Percentiles rank a stretch among this genome's conserved stretches.
These are phyloP conservation scores for Tetrahymena malaccensis DNA, from an alignment of 73 alveolate genomes.

Conservation along the genomic window DNA sequence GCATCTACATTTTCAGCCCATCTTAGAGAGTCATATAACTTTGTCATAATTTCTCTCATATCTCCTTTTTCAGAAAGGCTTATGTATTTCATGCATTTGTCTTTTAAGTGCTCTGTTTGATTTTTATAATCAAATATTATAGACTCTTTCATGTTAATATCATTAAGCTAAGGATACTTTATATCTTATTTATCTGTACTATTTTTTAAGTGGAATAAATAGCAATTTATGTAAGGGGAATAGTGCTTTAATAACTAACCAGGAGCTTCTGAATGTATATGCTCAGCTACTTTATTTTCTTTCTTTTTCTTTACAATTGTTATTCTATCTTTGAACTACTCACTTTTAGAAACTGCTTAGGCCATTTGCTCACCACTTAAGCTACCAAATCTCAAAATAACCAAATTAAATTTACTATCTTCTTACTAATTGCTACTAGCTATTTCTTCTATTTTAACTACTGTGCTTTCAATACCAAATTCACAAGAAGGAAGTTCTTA, in stretches of 20 bases:
- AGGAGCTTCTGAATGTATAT: conserved; percentile 67
- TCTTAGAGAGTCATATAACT: conserved; percentile 70
- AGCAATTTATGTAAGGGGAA: conserved; percentile 75
- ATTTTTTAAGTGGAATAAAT: conserved; percentile 35
- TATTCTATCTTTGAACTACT: neutral
- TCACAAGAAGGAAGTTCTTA: conserved; percentile 76
- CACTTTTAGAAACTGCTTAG: conserved; percentile 30
- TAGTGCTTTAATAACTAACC: conserved; percentile 85
- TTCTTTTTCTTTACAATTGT: conserved; percentile 3
- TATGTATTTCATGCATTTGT: conserved; percentile 41
- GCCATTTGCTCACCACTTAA: conserved; percentile 49
- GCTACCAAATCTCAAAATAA: conserved; percentile 78
- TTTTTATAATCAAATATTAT: conserved; percentile 49
- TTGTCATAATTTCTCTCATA: conserved; percentile 61
- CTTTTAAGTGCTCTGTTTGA: conserved; percentile 25
- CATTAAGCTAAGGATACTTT: neutral
- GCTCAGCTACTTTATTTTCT: conserved; percentile 10
- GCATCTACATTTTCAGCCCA: conserved; percentile 69
- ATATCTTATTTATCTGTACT: conserved; percentile 10
- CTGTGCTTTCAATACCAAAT: conserved; percentile 90
- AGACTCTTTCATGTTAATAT: conserved; percentile 47
- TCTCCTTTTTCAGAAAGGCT: conserved; percentile 66
- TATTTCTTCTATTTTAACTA: conserved; percentile 54
- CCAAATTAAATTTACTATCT: neutral
- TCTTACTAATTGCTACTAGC: neutral